Conservation (phyloP, 2,329 filamentous ascomycete genomes). For the Hymenoscyphus repandus region DNA sequence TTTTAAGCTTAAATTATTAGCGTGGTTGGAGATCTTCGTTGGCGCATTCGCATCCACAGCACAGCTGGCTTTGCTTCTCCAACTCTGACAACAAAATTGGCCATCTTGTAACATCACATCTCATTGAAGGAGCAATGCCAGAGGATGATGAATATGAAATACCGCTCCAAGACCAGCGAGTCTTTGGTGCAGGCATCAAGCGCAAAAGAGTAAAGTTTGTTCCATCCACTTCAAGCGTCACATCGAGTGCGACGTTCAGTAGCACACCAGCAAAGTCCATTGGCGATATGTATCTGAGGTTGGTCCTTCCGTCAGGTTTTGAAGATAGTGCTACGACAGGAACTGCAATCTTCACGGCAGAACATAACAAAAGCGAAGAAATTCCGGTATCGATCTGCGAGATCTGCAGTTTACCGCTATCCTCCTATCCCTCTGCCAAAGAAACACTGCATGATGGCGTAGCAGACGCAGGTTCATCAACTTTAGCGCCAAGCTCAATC, state of each 20-base stretch:
- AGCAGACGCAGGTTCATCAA: background rate
- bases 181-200: slow-evolving; percentile 59
- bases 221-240: slow-evolving; percentile 27
- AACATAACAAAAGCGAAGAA: background rate
- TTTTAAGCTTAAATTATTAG: slow-evolving; percentile 22
- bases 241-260: slow-evolving; percentile 28
- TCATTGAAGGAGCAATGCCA: slow-evolving; percentile 15
- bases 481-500: slow-evolving; percentile 8
- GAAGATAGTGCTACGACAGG: background rate
- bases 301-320: slow-evolving; percentile 45
- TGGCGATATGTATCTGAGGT: slow-evolving; percentile 57
- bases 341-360: background rate
- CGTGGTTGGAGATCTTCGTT: background rate
- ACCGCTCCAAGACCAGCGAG: slow-evolving; percentile 52
- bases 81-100: background rate
- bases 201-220: slow-evolving; percentile 57
- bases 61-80: too few species aligned
- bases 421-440: slow-evolving; percentile 36
- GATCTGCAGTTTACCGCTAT: slow-evolving; percentile 55
- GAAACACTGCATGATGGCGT: background rate
- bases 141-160: slow-evolving; percentile 54
- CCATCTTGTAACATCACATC: too few species aligned
- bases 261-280: slow-evolving; percentile 26
- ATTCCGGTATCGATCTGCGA: slow-evolving; percentile 38
- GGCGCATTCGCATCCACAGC: too few species aligned